Base-by-base conservation (phyloP, 2,329 filamentous ascomycete species). In the Penicillium sclerotigenum region DNA sequence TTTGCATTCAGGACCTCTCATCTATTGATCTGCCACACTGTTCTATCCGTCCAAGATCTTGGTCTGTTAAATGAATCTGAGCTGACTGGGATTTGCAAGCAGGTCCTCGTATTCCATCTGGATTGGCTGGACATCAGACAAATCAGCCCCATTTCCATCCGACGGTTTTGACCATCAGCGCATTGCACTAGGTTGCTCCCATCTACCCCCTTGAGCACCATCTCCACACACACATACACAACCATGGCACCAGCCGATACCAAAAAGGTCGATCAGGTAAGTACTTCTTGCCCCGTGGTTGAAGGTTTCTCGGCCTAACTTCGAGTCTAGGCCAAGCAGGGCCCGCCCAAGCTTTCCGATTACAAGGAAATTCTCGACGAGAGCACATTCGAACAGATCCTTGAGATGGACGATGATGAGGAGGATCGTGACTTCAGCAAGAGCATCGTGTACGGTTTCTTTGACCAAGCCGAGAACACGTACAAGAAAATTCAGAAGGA, bases 381-480 rank as follows among this genome's bases (percentile, higher is more conserved):
- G 59, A 73, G 76, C 53, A 96, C 91, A 54, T 99, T 99, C 68
- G 86, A 87, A 67, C 94, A 97, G 80, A 97, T 99, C 72, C 84
- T 97, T 60, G 94, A 97, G 76, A 97, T 99, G 93, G 94, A 99
- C 73, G 94, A 97, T 62, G 89, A 90, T 62, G 88, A 87, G 11
- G 89, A 93, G 11, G 89, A 93, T 61, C 83, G 87, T 66, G 91
- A 96, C 47, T 97, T 97, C 80, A 95, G 89, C 77, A 84, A 81
- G 67, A 87, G 88, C 58, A 92, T 99, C 63, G 92, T 97, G 47
- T 88, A 86, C 71, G 90, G 91, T 59, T 99, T 96, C 79, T 96
- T 97, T 65, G 87, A 91, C 18, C 94, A 99, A 77, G 93, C 91
- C 36, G 84, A 91, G 64, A 82, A 84, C 64, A 97, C 93, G 0